These are phyloP conservation scores for Trypanosoma rangeli DNA, from an alignment of 208 protist species.

Conservation along the genomic window DNA sequence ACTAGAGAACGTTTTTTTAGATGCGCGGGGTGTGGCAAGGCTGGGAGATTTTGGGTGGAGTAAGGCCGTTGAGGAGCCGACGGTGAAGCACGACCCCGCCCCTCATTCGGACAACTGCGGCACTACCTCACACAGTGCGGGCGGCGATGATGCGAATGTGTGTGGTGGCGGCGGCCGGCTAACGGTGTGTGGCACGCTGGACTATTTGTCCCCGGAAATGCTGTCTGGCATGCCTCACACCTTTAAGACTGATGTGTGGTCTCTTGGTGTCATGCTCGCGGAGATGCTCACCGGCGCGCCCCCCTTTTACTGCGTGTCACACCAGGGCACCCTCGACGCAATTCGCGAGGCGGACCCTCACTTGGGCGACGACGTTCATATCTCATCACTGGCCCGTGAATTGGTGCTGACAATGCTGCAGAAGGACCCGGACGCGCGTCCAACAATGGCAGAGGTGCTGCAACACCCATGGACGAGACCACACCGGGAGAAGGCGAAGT, in stretches of 20 bases:
- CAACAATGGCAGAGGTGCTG: slow-evolving; percentile 60
- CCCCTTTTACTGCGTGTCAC: slow-evolving; percentile 63
- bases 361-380: slow-evolving; percentile 20
- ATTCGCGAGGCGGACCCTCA: slow-evolving; percentile 49
- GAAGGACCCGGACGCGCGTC: slow-evolving; percentile 58
- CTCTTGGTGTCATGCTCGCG: slow-evolving; percentile 79
- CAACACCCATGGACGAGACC: slow-evolving; percentile 63
- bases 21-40: slow-evolving; percentile 88
- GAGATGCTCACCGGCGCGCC: slow-evolving; percentile 82
- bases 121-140: neutral
- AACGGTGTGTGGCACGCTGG: slow-evolving; percentile 97
- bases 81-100: neutral
- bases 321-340: slow-evolving; percentile 55
- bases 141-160: neutral
- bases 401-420: slow-evolving; percentile 57
- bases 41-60: slow-evolving; percentile 99
- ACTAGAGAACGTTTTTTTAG: slow-evolving; percentile 88
- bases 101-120: neutral
- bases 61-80: slow-evolving; percentile 20
- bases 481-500: neutral
- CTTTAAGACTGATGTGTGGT: slow-evolving; percentile 85
- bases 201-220: slow-evolving; percentile 99
- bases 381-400: slow-evolving; percentile 29
- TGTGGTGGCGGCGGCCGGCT: slow-evolving; percentile 18
- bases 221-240: slow-evolving; percentile 61